phyloP scores from a whole-genome alignment of 106 monocot genomes.

The Platanthera zijinensis region DNA sequence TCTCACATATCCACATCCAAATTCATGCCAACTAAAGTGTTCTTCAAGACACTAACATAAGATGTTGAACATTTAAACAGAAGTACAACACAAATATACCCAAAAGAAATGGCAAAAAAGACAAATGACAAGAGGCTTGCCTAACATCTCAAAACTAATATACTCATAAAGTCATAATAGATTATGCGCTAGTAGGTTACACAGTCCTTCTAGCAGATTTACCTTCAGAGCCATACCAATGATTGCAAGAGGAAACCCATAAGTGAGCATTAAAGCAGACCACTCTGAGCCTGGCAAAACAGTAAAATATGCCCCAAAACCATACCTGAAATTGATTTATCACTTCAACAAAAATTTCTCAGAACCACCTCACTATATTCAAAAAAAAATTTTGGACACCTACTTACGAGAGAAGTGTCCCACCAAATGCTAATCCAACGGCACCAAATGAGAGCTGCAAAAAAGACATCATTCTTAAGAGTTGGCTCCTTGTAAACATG shows the following conservation, averaged over 20 bases:
- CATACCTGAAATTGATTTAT: conserved; percentile 52
- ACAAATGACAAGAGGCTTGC: not conserved
- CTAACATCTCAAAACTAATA: not conserved
- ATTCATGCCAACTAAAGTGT: not conserved
- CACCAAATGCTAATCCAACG: conserved; percentile 69
- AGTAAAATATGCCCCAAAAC: conserved; percentile 94
- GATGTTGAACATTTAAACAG: not conserved
- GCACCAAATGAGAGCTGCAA: conserved; percentile 82
- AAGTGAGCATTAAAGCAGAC: conserved; percentile 98
- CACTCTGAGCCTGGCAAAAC: conserved; percentile 93
- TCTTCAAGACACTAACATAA: not conserved
- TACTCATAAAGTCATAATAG: not conserved
- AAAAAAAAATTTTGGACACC: not conserved
- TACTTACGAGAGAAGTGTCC: conserved; percentile 81
- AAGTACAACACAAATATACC: not conserved
- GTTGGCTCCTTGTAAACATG: too few relatives aligned
- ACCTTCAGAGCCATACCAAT: conserved; percentile 99
- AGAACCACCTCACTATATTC: not conserved
- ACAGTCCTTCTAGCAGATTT: conserved; percentile 1
- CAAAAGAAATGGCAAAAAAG: not conserved
- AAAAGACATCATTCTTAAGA: not conserved
- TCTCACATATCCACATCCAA: not conserved
- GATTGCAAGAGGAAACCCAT: conserved; percentile 95
- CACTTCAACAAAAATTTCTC: not conserved
- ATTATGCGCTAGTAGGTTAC: not conserved